These are phyloP conservation scores for Tulasnella calospora DNA, from an alignment of 768 basidiomycete species.

Conservation along the genomic window DNA sequence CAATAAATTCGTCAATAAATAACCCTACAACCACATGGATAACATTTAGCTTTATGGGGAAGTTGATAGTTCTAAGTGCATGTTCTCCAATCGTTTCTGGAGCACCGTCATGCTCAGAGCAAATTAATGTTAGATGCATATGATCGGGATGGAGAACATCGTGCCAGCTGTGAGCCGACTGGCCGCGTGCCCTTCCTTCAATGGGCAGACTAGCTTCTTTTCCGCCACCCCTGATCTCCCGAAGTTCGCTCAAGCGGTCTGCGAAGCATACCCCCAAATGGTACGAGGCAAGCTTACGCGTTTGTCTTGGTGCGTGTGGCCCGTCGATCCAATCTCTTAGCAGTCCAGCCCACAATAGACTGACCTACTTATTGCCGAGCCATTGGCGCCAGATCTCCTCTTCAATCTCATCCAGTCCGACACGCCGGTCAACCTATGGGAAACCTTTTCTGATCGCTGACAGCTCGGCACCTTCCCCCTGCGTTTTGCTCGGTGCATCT, in stretches of 20 bases:
- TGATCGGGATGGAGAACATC: not conserved
- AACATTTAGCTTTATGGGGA: not conserved
- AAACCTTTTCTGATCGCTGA: not conserved
- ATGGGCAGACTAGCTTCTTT: not conserved
- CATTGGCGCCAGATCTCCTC: slow-evolving; percentile 3
- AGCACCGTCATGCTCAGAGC: not conserved
- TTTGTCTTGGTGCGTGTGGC: not conserved
- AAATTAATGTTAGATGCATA: not conserved
- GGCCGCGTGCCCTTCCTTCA: not conserved
- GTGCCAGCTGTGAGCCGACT: not conserved
- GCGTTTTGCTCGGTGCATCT: not conserved
- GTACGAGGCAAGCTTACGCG: not conserved
- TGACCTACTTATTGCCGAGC: not conserved
- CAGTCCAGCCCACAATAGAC: not conserved
- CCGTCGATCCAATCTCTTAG: not conserved
- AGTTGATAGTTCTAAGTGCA: not conserved
- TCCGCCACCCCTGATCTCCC: not conserved
- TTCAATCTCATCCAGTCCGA: not conserved
- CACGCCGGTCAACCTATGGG: not conserved
- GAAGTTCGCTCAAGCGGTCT: not conserved
- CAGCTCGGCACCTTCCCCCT: not conserved
- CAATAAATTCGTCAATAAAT: not conserved
- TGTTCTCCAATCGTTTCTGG: not conserved
- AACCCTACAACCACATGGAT: not conserved
- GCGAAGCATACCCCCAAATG: not conserved